A percentile compares a stretch with the other conserved stretches of the same genome.
phyloP scores from a whole-genome alignment of 2,329 filamentous ascomycete genomes.

The Aspergillus fructus region DNA sequence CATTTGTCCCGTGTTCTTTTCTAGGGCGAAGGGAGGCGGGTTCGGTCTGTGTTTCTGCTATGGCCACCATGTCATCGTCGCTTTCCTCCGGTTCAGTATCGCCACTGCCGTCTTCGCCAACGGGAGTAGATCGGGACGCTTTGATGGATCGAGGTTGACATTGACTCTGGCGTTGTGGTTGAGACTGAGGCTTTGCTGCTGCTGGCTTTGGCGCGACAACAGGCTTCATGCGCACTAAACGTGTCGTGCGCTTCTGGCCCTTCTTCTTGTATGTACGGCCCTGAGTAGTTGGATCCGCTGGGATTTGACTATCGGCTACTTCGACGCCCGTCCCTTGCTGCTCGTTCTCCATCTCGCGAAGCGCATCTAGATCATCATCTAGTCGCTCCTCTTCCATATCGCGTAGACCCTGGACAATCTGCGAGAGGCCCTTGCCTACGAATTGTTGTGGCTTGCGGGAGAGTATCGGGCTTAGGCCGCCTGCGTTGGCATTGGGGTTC shows the following conservation, averaged over 20 bases:
- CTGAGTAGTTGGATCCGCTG: slow-evolving; percentile 3
- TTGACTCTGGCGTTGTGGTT: neutral
- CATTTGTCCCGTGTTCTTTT: neutral
- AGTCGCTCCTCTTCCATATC: slow-evolving; percentile 43
- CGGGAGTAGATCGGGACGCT: neutral
- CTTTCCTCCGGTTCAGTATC: slow-evolving; percentile 16
- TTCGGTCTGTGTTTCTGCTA: slow-evolving; percentile 29
- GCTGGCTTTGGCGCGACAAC: slow-evolving; percentile 26
- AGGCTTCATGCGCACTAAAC: slow-evolving; percentile 45
- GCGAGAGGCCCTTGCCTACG: slow-evolving; percentile 40
- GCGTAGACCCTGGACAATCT: slow-evolving; percentile 39
- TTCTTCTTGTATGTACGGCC: slow-evolving; percentile 45
- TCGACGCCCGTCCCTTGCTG: slow-evolving; percentile 29
- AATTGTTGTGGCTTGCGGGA: slow-evolving; percentile 37
- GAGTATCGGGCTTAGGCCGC: slow-evolving; percentile 38
- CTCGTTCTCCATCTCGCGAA: slow-evolving; percentile 45
- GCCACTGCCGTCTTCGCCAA: slow-evolving; percentile 13
- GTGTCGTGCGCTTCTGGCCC: slow-evolving; percentile 50
- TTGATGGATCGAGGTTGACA: slow-evolving; percentile 11
- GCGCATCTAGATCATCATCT: slow-evolving; percentile 45
- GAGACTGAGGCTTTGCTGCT: slow-evolving; percentile 5
- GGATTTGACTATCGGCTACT: slow-evolving; percentile 38
- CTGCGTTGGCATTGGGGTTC: neutral
- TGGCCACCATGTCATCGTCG: slow-evolving; percentile 30
- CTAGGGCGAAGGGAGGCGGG: slow-evolving; percentile 7